Evolutionary conservation across 495 filamentous ascomycete species (phyloP).

Genomic region (Pseudotulostoma volvatum): DNA sequence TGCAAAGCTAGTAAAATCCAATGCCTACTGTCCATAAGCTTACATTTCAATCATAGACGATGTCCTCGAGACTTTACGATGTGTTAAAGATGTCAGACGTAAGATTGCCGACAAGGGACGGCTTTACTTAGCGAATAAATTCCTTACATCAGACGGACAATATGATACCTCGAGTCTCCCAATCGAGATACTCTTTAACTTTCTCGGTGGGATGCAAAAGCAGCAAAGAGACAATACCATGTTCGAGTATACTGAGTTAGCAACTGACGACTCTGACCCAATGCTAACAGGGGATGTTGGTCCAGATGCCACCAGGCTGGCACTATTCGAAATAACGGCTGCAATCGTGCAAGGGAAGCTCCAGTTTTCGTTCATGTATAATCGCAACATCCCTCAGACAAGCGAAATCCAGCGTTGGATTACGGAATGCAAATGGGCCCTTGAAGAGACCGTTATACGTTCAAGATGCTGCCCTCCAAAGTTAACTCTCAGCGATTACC

Average conservation of each 20-base stretch:
- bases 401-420: conserved; percentile 43
- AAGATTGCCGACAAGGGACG: conserved; percentile 24
- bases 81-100: conserved; percentile 31
- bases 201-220: conserved; percentile 43
- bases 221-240: conserved; percentile 42
- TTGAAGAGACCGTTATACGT: conserved; percentile 36
- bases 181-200: conserved; percentile 55
- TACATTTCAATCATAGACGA: conserved; percentile 10
- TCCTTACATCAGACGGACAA: conserved; percentile 29
- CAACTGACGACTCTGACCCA: conserved; percentile 22
- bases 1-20: conserved; percentile 12
- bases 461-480: conserved; percentile 33
- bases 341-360: conserved; percentile 42
- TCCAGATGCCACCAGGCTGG: conserved; percentile 33
- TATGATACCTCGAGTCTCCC: conserved; percentile 34
- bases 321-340: conserved; percentile 46
- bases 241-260: conserved; percentile 42
- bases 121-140: conserved; percentile 32
- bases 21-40: conserved; percentile 8
- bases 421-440: conserved; percentile 38
- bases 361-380: conserved; percentile 46
- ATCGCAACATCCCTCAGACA: conserved; percentile 39
- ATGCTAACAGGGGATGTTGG: conserved; percentile 32
- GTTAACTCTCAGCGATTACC: conserved; percentile 45
- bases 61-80: conserved; percentile 23